Evolutionary conservation across 768 basidiomycete genomes (phyloP), one percentile per base, ranked within the genome.

Genomic region (Chlorophyllum brunneum): DNA sequence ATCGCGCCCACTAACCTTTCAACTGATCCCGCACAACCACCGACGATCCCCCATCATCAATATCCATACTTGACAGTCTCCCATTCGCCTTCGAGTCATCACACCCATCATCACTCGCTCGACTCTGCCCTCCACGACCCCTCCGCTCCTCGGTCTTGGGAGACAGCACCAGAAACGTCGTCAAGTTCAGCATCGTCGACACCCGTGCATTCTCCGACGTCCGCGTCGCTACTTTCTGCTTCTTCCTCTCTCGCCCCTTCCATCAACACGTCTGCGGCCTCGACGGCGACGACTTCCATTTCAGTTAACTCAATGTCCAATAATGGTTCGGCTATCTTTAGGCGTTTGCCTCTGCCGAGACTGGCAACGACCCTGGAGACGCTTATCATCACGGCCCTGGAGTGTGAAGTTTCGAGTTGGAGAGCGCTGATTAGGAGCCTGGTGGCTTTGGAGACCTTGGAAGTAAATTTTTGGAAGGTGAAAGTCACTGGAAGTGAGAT

Each of bases 381-480:
- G 2, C 65, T 79, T 22, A 61, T 65, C 26, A 67, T 80, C 23
- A 66, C 66, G 3, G 75, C 75, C 5, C 64, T 81, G 4, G 73
- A 76, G 16, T 75, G 77, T 55, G 69, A 63, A 48, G 47, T 59
- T 15, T 54, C 56, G 9, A 67, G 61, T 45, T 74, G 72, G 66
- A 61, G 58, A 6, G 57, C 59, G 2, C 61, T 80, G 11, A 56
- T 80, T 18, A 61, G 60, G 34, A 63, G 67, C 9, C 51, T 75
- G 31, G 58, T 54, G 3, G 65, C 61, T 18, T 62, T 79, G 15
- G 64, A 66, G 41, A 55, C 61, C 10, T 65, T 80, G 24, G 76
- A 78, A 54, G 69, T 74, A 40, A 74, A 77, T 57, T 77, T 78
- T 54, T 55, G 60, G 27, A 65, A 65, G 45, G 64, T 76, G 1